These are phyloP conservation scores for Isochrysis galbana DNA, from an alignment of 78 protist species.

Conservation along the genomic window DNA sequence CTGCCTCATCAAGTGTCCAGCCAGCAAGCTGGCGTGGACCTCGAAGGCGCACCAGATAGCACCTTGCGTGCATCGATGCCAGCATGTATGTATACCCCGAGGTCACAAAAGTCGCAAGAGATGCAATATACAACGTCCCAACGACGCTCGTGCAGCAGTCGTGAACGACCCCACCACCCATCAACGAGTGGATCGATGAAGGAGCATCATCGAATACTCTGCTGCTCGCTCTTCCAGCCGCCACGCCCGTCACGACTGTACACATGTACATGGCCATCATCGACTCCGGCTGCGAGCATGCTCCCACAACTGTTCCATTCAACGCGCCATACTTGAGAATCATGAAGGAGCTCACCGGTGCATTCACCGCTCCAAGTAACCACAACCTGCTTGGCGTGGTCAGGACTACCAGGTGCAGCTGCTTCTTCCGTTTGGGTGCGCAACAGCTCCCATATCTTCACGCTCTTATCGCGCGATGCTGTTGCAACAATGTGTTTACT, in stretches of 20 bases:
- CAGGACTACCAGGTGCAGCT: not conserved
- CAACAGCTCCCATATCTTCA: conserved; percentile 53
- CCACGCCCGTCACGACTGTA: conserved; percentile 35
- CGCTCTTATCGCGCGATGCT: conserved; percentile 68
- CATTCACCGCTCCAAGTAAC: not conserved
- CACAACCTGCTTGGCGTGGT: conserved; percentile 29
- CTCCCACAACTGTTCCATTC: conserved; percentile 91
- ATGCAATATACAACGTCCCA: too few relatives aligned
- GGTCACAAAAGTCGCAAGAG: too few relatives aligned
- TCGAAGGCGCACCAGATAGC: too few relatives aligned
- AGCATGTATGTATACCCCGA: too few relatives aligned
- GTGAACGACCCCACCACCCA: too few relatives aligned
- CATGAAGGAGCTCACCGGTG: not conserved
- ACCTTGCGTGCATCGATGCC: too few relatives aligned
- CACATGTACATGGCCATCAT: conserved; percentile 83
- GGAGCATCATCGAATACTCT: too few relatives aligned
- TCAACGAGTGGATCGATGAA: too few relatives aligned
- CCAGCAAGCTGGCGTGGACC: too few relatives aligned
- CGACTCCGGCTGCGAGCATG: conserved; percentile 83
- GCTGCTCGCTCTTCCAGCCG: not conserved
- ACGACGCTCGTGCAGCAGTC: too few relatives aligned
- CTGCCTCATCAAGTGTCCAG: too few relatives aligned
- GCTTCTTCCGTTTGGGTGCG: not conserved
- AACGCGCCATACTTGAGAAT: conserved; percentile 67
- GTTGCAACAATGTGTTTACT: conserved; percentile 71